A percentile compares a stretch with the other conserved stretches of the same genome.
Evolutionary conservation across 2,329 filamentous ascomycete species (phyloP).

Genomic region (Westerdykella aurantiaca): DNA sequence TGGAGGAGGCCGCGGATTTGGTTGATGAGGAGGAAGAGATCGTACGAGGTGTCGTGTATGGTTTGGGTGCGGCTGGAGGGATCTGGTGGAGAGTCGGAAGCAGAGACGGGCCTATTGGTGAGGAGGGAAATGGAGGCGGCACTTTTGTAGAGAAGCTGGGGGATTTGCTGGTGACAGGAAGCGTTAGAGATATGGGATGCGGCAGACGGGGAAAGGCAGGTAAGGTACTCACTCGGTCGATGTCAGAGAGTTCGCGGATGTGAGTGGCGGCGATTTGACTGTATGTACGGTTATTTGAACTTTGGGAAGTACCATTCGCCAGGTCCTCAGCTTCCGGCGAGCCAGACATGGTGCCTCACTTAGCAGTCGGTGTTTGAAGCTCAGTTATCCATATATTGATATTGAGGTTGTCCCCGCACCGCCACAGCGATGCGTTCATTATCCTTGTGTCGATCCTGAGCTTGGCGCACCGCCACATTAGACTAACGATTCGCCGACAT

Average conservation of each 20-base stretch:
- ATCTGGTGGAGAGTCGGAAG: conserved; percentile 33
- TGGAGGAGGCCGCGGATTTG: conserved; percentile 19
- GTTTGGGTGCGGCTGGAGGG: conserved; percentile 42
- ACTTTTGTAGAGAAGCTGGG: conserved; percentile 51
- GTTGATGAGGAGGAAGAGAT: conserved; percentile 69
- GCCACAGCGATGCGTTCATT: too few relatives aligned
- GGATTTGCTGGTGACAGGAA: conserved; percentile 37
- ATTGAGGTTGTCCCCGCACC: too few relatives aligned
- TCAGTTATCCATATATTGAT: too few relatives aligned
- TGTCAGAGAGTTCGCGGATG: conserved; percentile 27
- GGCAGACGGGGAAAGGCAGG: conserved; percentile 69
- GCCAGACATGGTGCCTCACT: too few relatives aligned
- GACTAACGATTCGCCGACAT: too few relatives aligned
- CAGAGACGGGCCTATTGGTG: conserved; percentile 37
- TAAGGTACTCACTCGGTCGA: conserved; percentile 42
- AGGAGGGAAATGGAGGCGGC: conserved; percentile 26
- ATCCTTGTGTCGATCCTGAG: too few relatives aligned
- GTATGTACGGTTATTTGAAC: conserved; percentile 10
- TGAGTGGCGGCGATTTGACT: conserved; percentile 26
- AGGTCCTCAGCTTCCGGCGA: too few relatives aligned
- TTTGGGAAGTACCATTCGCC: too few relatives aligned
- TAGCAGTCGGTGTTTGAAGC: too few relatives aligned
- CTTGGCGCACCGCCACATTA: too few relatives aligned
- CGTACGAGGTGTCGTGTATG: conserved; percentile 66
- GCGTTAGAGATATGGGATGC: conserved; percentile 53